These are phyloP conservation scores for Rhododendron molle DNA, from an alignment of 148 eudicot genomes.

Conservation along the genomic window DNA sequence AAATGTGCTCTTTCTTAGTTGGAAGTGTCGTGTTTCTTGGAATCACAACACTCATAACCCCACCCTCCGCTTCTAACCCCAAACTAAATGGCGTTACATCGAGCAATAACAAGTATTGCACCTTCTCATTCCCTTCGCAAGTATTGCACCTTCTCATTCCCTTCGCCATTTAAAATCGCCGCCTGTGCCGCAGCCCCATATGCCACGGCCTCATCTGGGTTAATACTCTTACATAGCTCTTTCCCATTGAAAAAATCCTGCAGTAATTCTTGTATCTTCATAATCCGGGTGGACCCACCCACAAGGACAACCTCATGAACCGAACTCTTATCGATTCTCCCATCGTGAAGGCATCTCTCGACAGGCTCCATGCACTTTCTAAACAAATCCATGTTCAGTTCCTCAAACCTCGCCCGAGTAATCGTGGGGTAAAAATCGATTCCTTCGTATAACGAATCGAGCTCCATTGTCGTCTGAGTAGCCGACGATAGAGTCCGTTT, in stretches of 20 bases:
- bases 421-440: background rate
- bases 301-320: background rate
- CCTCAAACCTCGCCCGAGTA: background rate
- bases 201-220: constrained; percentile 1
- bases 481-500: background rate
- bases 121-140: background rate
- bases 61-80: background rate
- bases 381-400: background rate
- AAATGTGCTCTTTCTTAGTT: background rate
- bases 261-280: background rate
- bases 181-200: background rate
- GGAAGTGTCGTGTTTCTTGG: background rate
- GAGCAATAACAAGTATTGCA: background rate
- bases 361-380: background rate
- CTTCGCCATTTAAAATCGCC: background rate
- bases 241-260: constrained; percentile 4
- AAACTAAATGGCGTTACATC: background rate
- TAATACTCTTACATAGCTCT: background rate
- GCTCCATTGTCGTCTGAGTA: background rate
- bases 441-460: background rate
- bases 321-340: background rate
- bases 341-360: background rate
- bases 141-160: background rate
- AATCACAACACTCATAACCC: background rate
- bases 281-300: background rate